Conservation (phyloP, 345 rosid species). For the Dimocarpus longan region DNA sequence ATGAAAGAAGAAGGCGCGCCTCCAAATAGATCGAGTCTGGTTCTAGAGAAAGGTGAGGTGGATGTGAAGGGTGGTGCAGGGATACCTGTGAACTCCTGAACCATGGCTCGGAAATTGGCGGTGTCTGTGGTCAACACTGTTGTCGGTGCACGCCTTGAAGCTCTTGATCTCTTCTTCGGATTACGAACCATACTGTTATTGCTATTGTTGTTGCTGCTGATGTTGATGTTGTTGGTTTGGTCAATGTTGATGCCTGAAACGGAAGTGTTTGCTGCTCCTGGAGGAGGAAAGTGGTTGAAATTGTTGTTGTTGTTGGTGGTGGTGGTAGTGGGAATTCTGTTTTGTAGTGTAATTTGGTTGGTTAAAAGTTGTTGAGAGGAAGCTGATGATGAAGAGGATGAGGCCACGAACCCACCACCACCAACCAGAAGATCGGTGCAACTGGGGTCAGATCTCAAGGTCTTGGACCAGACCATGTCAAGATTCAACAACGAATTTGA, state of each 20-base stretch:
- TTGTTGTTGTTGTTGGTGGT: neutral
- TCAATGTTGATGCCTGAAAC: conserved; percentile 27
- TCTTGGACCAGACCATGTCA: conserved; percentile 57
- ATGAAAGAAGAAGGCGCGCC: conserved; percentile 43
- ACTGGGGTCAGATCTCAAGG: conserved; percentile 51
- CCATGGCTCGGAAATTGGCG: conserved; percentile 93
- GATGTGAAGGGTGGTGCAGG: conserved; percentile 83
- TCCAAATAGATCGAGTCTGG: conserved; percentile 78
- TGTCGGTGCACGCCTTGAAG: conserved; percentile 93
- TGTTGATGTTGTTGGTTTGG: conserved; percentile 31
- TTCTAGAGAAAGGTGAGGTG: conserved; percentile 52
- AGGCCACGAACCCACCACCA: conserved; percentile 39
- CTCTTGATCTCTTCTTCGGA: conserved; percentile 87
- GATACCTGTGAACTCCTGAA: conserved; percentile 96
- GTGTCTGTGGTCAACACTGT: conserved; percentile 92
- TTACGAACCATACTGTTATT: conserved; percentile 35
- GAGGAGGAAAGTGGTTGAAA: conserved; percentile 15
- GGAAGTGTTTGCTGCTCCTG: conserved; percentile 20
- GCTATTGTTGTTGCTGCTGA: conserved; percentile 23
- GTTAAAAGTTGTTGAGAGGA: conserved; percentile 32
- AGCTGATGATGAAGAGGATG: conserved; percentile 31
- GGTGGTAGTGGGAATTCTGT: conserved; percentile 21
- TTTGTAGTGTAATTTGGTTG: conserved; percentile 23
- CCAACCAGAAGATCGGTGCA: conserved; percentile 48
- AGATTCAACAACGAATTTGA: conserved; percentile 47